These are phyloP conservation scores for Magnusiomyces tetraspermus DNA, from an alignment of 1,139 yeast genomes.

Conservation along the genomic window DNA sequence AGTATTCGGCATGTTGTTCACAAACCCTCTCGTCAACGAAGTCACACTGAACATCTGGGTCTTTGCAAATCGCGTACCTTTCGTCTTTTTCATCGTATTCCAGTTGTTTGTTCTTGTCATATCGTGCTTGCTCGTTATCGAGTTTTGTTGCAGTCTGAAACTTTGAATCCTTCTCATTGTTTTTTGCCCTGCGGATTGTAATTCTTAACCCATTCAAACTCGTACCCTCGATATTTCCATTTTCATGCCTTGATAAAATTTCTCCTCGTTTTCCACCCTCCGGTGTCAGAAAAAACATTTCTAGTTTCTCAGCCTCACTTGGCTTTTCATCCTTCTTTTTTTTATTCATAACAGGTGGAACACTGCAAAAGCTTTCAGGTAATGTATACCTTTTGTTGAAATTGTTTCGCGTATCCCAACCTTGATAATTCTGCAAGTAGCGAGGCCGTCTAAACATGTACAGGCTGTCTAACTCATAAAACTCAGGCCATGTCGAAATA, in stretches of 20 bases:
- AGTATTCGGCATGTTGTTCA: not conserved
- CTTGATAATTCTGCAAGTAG: slow-evolving; percentile 15
- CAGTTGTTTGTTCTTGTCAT: not conserved
- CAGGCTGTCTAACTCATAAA: slow-evolving; percentile 27
- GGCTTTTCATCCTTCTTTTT: slow-evolving; percentile 7
- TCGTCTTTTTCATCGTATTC: not conserved
- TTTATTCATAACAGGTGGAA: slow-evolving; percentile 1
- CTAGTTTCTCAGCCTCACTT: slow-evolving; percentile 5
- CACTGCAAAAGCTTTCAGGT: slow-evolving; percentile 10
- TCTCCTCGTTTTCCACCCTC: slow-evolving; percentile 11
- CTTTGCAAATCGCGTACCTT: not conserved
- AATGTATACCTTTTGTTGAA: slow-evolving; percentile 8
- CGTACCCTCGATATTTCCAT: slow-evolving; percentile 15
- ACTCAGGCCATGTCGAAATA: slow-evolving; percentile 30
- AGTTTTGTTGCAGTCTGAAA: too few relatives aligned
- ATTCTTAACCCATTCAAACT: slow-evolving; percentile 17
- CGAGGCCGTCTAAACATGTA: slow-evolving; percentile 23
- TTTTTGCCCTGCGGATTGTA: slow-evolving; percentile 4
- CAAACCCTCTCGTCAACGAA: not conserved
- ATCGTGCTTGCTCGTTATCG: not conserved
- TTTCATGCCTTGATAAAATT: slow-evolving; percentile 7
- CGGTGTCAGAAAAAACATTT: slow-evolving; percentile 8
- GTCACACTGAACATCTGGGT: not conserved
- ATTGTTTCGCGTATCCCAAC: slow-evolving; percentile 2
- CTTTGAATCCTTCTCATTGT: too few relatives aligned